Evolutionary conservation across 495 filamentous ascomycete genomes (phyloP).

Genomic region (Penicillium subrubescens): DNA sequence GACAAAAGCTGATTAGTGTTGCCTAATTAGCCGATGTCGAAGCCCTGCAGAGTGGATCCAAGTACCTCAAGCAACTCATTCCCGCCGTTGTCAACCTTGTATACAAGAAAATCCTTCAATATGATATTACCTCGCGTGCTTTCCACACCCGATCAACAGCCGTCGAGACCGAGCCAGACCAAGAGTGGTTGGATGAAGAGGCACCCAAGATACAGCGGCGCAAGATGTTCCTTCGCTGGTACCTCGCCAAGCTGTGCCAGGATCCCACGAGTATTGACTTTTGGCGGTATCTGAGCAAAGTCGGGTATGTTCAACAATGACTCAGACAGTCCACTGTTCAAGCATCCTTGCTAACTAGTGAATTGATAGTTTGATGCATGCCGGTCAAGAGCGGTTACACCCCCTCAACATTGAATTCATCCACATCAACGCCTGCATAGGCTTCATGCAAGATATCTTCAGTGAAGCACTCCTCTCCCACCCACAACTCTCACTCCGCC

Average conservation of each 20-base stretch:
- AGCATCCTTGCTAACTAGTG: not conserved
- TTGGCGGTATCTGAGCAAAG: conserved; percentile 79
- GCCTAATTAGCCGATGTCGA: conserved; percentile 61
- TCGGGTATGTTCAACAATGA: conserved; percentile 50
- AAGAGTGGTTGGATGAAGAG: conserved; percentile 61
- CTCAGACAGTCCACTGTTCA: too few relatives aligned
- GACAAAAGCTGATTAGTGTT: not conserved
- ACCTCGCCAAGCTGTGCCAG: conserved; percentile 67
- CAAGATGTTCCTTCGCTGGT: conserved; percentile 75
- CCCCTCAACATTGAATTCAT: conserved; percentile 75
- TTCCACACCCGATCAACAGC: conserved; percentile 69
- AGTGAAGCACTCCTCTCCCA: conserved; percentile 73
- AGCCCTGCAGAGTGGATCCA: conserved; percentile 62
- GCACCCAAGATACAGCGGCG: conserved; percentile 72
- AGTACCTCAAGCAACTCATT: conserved; percentile 75
- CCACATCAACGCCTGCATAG: conserved; percentile 68
- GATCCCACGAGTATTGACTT: conserved; percentile 74
- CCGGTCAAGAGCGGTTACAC: conserved; percentile 62
- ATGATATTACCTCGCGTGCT: conserved; percentile 72
- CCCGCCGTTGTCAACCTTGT: conserved; percentile 69
- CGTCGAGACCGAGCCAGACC: conserved; percentile 58
- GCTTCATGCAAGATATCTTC: conserved; percentile 73
- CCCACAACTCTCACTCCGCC: conserved; percentile 59
- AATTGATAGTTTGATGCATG: conserved; percentile 66
- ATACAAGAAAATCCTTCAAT: conserved; percentile 73